phyloP scores from a whole-genome alignment of 2,329 filamentous ascomycete genomes.

The Arthrobotrys conoides region DNA sequence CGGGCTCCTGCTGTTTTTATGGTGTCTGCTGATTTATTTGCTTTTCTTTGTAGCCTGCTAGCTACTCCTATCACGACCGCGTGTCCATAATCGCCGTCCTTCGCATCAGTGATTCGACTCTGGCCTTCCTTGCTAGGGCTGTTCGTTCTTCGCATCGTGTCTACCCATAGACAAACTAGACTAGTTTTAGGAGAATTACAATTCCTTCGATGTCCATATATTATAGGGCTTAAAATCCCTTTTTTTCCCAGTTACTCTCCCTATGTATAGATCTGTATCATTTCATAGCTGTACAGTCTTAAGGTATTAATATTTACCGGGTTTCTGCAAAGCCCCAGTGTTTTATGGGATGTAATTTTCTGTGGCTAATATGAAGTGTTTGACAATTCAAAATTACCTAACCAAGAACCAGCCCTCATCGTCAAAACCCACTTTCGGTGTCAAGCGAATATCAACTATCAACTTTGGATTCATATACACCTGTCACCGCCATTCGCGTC shows the following conservation, averaged over 20 bases:
- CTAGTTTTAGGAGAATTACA: conserved; percentile 8
- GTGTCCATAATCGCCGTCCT: conserved; percentile 4
- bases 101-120: neutral
- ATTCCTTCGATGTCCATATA: neutral
- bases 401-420: neutral
- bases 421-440: conserved; percentile 9
- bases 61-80: conserved; percentile 8
- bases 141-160: conserved; percentile 12
- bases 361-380: too few relatives aligned
- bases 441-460: conserved; percentile 16
- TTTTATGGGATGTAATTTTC: too few relatives aligned
- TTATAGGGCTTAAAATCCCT: neutral
- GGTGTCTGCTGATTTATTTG: conserved; percentile 19
- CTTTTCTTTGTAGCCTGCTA: conserved; percentile 17
- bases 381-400: neutral
- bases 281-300: too few relatives aligned
- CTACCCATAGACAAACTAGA: conserved; percentile 15
- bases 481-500: conserved; percentile 8
- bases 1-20: conserved; percentile 12
- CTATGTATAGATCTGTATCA: too few relatives aligned
- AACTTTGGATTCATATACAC: neutral
- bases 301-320: too few relatives aligned
- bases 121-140: neutral
- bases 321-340: too few relatives aligned
- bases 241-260: neutral